Evolutionary conservation across 176 grass and related monocot genomes (phyloP), one percentile per base, ranked within the genome.

Genomic region (Cenchrus fungigraminus): DNA sequence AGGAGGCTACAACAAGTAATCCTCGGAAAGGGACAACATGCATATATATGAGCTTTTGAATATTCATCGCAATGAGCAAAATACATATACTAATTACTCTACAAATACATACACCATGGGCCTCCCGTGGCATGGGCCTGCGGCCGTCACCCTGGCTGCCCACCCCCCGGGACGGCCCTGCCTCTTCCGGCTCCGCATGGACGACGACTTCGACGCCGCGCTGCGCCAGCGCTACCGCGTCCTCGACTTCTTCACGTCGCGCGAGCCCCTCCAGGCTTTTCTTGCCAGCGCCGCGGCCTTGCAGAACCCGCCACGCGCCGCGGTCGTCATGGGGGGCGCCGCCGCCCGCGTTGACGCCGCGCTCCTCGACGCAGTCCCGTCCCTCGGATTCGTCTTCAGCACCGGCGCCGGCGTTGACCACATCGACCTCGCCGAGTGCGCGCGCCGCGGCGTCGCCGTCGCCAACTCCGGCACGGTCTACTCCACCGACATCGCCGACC

Each of bases 381-480:
- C 86, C 29, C 34, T 95, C 60, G 28, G 73, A 51, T 86, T 77
- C 73, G n/a, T 92, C 44, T 29, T 92, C 77, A 56, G 15, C 55
- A 80, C 85, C 45, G 84, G 61, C 28, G 28, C 82, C 7, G 90
- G 92, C 6, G 2, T 88, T 1, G 88, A 92, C 79, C 82, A 90
- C 73, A 77, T 95, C 47, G 73, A 90, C 78, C 60, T 95, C 44
- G 63, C 12, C 68, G 92, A 86, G 66, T 92, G 92, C 68, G 22
- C 50, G 42, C 67, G 81, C 73, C 87, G 84, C 28, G 87, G 92
- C 28, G 61, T 89, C 10, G 70, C 17, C 37, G 54, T 89, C 77
- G 57, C 75, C 67, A 89, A 43, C 63, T 70, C 68, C 9, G 68
- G 68, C 68, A 22, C 16, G 2, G 52, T 83, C 13, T 90, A n/a